Conservation (phyloP, 2,329 filamentous ascomycete species). For the Phialemoniopsis sp. region DNA sequence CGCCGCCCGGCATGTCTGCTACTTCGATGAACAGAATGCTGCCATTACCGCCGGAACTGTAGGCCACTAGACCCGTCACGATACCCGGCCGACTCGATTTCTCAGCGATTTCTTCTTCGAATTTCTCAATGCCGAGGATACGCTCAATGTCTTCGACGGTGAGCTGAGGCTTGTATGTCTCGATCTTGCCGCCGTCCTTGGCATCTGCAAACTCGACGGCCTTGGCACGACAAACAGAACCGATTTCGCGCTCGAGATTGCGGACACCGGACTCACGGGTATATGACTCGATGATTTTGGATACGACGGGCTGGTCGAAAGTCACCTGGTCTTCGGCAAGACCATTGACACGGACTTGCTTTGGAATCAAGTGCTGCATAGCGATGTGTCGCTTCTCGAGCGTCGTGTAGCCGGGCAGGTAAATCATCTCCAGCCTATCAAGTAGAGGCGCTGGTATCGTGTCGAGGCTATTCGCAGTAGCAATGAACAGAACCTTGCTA, state of each 20-base stretch:
- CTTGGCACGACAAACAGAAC: conserved; percentile 89
- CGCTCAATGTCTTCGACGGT: conserved; percentile 78
- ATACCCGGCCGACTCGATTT: conserved; percentile 80
- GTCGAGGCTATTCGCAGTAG: conserved; percentile 90
- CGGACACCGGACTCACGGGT: conserved; percentile 95
- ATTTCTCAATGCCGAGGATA: conserved; percentile 89
- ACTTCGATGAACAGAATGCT: conserved; percentile 98
- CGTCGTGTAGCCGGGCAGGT: conserved; percentile 91
- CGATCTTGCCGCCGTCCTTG: conserved; percentile 66
- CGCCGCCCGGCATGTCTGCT: conserved; percentile 91
- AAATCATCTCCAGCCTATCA: conserved; percentile 95
- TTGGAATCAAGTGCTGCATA: conserved; percentile 87
- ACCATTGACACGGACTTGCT: conserved; percentile 84
- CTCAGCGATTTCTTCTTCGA: conserved; percentile 93
- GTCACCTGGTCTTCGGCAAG: conserved; percentile 70
- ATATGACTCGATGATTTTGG: conserved; percentile 94
- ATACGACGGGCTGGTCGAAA: conserved; percentile 79
- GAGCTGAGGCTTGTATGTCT: conserved; percentile 69
- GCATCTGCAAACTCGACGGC: conserved; percentile 93
- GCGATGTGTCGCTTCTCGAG: conserved; percentile 97
- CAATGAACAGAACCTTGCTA: conserved; percentile 95
- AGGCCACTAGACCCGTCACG: conserved; percentile 93
- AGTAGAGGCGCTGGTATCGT: conserved; percentile 92
- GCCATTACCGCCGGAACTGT: conserved; percentile 87
- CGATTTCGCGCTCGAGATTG: conserved; percentile 93